Percentiles rank a stretch among this genome's conserved stretches.
Conservation (phyloP, 345 rosid species). For the Dimocarpus longan region DNA sequence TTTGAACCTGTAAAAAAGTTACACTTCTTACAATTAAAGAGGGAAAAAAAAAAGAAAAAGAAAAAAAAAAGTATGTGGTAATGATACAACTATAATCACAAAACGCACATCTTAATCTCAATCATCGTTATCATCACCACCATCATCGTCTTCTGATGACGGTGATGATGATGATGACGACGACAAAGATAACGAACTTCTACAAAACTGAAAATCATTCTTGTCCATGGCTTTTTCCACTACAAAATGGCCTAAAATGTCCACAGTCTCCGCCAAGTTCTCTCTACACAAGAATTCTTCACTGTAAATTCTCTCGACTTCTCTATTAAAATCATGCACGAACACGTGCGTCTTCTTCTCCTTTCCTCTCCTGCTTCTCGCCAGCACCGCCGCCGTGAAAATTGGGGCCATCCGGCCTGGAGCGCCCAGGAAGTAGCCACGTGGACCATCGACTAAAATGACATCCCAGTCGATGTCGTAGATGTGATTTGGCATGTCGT, state of each 20-base stretch:
- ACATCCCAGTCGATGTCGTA: conserved; percentile 84
- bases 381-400: conserved; percentile 78
- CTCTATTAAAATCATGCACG: conserved; percentile 71
- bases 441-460: conserved; percentile 79
- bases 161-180: conserved; percentile 26
- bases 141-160: conserved; percentile 20
- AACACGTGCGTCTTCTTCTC: conserved; percentile 64
- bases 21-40: conserved; percentile 16
- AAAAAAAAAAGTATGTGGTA: conserved; percentile 11
- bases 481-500: conserved; percentile 81
- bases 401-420: conserved; percentile 92
- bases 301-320: conserved; percentile 68
- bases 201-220: conserved; percentile 49
- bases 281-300: conserved; percentile 77
- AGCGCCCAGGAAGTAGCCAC: conserved; percentile 55
- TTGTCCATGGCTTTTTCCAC: conserved; percentile 31
- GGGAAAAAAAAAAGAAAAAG: background rate
- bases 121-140: conserved; percentile 33
- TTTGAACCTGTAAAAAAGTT: conserved; percentile 22
- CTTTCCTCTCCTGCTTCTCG: conserved; percentile 51
- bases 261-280: conserved; percentile 59
- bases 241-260: conserved; percentile 57
- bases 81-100: conserved; percentile 20
- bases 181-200: conserved; percentile 34
- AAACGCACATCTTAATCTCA: background rate